Evolutionary conservation across 768 basidiomycete genomes (phyloP).

Genomic region (Boletus speciosus): DNA sequence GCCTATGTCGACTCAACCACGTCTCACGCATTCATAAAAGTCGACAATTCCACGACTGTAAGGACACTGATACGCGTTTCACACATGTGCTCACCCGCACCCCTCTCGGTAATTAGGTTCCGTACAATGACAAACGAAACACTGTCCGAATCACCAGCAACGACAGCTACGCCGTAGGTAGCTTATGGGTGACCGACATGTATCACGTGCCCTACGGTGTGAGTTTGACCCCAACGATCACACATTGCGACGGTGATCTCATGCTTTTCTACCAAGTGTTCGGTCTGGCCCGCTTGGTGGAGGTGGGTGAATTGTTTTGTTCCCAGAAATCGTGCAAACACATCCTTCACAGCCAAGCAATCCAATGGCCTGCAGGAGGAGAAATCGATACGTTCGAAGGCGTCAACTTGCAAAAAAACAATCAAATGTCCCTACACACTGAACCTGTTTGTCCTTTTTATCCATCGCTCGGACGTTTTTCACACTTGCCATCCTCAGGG

Average conservation of each 20-base stretch:
- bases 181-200: constrained; percentile 63
- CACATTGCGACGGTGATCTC: constrained; percentile 1
- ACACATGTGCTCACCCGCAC: background rate
- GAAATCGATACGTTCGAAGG: constrained; percentile 84
- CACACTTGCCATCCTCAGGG: constrained; percentile 31
- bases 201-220: constrained; percentile 64
- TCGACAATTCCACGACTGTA: constrained; percentile 65
- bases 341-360: constrained; percentile 39
- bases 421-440: constrained; percentile 77
- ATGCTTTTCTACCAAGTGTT: constrained; percentile 43
- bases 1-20: constrained; percentile 60
- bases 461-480: background rate
- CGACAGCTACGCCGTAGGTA: constrained; percentile 54
- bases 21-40: constrained; percentile 71
- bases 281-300: constrained; percentile 69
- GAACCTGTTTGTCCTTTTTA: constrained; percentile 36
- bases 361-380: constrained; percentile 59
- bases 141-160: constrained; percentile 60
- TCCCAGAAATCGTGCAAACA: background rate
- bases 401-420: constrained; percentile 62
- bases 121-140: constrained; percentile 56
- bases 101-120: constrained; percentile 16
- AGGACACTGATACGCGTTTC: constrained; percentile 7
- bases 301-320: constrained; percentile 17
- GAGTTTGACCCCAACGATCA: constrained; percentile 20